Percentiles rank a stretch among this genome's conserved stretches.
Evolutionary conservation across 1,139 yeast species (phyloP).

Genomic region (Maudiozyma humilis): DNA sequence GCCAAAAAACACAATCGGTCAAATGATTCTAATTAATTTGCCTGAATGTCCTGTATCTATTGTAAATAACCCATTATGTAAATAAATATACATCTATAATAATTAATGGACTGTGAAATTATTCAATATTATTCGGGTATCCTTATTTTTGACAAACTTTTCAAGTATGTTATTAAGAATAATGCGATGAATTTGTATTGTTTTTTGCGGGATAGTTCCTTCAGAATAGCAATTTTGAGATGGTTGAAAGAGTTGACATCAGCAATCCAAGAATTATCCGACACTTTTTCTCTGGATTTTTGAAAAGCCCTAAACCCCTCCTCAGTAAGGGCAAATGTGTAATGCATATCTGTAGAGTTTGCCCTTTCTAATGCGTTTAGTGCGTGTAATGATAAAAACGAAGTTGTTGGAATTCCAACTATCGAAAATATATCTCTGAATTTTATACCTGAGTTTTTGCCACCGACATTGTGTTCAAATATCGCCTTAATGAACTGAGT

Average conservation of each 20-base stretch:
- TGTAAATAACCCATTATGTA: slow-evolving; percentile 4
- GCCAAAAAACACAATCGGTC: background rate
- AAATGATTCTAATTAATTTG: no score
- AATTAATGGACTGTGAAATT: background rate
- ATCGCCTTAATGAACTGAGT: slow-evolving; percentile 35
- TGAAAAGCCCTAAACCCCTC: slow-evolving; percentile 19
- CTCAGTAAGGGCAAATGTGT: slow-evolving; percentile 38
- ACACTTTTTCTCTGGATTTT: slow-evolving; percentile 29
- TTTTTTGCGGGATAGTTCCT: slow-evolving; percentile 33
- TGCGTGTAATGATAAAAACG: slow-evolving; percentile 32
- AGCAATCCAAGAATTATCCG: slow-evolving; percentile 13
- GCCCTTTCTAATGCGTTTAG: slow-evolving; percentile 12
- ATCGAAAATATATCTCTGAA: slow-evolving; percentile 41
- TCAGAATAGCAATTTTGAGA: slow-evolving; percentile 36
- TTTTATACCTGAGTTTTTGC: slow-evolving; percentile 24
- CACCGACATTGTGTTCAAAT: slow-evolving; percentile 34
- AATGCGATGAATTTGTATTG: slow-evolving; percentile 38
- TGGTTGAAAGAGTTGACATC: slow-evolving; percentile 33
- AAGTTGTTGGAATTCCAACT: slow-evolving; percentile 49
- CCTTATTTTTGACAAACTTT: slow-evolving; percentile 31
- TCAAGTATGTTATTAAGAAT: slow-evolving; percentile 41
- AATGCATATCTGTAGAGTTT: slow-evolving; percentile 26
- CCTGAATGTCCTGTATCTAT: background rate
- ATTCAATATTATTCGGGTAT: background rate
- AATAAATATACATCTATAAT: slow-evolving; percentile 11